Percentiles rank a stretch among this genome's conserved stretches.
Evolutionary conservation across 2,329 filamentous ascomycete genomes (phyloP).

Genomic region (Colletotrichum chrysophilum): DNA sequence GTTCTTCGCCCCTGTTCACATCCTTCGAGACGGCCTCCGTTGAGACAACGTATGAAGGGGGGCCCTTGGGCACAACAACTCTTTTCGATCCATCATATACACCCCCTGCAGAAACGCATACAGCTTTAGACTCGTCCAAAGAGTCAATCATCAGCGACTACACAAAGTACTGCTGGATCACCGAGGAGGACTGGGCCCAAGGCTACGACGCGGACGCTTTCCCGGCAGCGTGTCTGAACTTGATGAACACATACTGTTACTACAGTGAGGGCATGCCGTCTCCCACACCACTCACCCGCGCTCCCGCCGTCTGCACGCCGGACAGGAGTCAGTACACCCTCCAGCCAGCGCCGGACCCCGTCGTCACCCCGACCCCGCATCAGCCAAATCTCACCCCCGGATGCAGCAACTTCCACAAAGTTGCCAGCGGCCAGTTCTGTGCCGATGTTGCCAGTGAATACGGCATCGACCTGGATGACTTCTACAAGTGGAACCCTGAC

Average conservation of each 20-base stretch:
- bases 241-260: background rate
- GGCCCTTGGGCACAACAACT: background rate
- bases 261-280: background rate
- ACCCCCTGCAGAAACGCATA: background rate
- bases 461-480: background rate
- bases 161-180: constrained; percentile 6
- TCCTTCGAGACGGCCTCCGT: background rate
- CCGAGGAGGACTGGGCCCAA: background rate
- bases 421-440: constrained; percentile 4
- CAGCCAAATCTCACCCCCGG: background rate
- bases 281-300: background rate
- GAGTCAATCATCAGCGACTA: background rate
- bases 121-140: background rate
- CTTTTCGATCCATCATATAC: background rate
- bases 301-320: background rate
- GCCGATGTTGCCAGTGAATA: background rate
- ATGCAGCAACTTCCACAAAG: constrained; percentile 22
- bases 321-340: background rate
- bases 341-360: background rate
- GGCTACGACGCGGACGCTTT: background rate
- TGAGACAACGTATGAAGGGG: background rate
- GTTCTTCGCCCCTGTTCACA: background rate
- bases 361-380: background rate
- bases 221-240: background rate
- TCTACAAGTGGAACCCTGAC: background rate